Conservation (phyloP, 2,329 filamentous ascomycete genomes). For the Trichoderma gracile region DNA sequence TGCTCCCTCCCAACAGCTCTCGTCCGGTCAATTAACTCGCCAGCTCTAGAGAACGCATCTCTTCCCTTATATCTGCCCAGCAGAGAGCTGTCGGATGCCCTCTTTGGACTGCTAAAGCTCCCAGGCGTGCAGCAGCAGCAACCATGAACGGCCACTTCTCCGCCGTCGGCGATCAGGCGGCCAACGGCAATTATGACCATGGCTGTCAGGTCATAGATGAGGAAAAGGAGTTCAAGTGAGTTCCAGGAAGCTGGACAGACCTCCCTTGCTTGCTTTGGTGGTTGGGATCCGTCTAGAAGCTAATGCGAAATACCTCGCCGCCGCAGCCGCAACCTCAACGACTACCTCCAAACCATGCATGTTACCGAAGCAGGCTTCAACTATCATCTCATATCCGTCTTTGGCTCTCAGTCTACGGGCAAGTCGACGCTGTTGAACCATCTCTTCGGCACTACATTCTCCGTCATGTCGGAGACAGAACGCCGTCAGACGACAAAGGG, state of each 20-base stretch:
- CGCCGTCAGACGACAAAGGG: constrained; percentile 97
- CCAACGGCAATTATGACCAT: constrained; percentile 74
- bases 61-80: background rate
- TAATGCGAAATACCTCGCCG: constrained; percentile 26
- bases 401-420: constrained; percentile 96
- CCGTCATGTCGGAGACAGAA: constrained; percentile 95
- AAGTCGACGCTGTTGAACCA: constrained; percentile 97
- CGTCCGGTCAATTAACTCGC: constrained; percentile 6
- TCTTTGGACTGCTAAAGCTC: constrained; percentile 16
- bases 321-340: constrained; percentile 69
- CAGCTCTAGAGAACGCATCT: background rate
- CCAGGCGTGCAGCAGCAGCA: constrained; percentile 29
- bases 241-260: constrained; percentile 12
- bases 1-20: background rate
- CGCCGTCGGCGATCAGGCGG: constrained; percentile 65
- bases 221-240: constrained; percentile 95
- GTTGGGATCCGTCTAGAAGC: background rate
- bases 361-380: constrained; percentile 93
- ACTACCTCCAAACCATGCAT: constrained; percentile 77
- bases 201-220: constrained; percentile 92
- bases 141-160: constrained; percentile 81
- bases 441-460: constrained; percentile 93
- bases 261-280: background rate
- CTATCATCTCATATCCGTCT: constrained; percentile 98
- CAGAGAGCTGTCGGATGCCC: constrained; percentile 22